Conservation (phyloP, 208 protist genomes). For the Novymonas esmeraldas region DNA sequence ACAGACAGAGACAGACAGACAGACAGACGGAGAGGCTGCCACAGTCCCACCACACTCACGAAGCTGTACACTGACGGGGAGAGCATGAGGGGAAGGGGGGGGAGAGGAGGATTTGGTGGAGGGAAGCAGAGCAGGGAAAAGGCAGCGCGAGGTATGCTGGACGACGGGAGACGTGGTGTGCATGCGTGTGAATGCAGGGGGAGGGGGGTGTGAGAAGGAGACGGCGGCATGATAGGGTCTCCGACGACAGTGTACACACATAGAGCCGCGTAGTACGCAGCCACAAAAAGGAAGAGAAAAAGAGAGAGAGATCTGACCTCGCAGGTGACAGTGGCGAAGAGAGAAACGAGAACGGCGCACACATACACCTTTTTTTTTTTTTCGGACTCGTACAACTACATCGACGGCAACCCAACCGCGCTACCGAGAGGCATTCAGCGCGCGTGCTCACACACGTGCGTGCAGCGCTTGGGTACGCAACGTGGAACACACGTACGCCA, state of each 20-base stretch:
- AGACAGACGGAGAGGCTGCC: slow-evolving; percentile 1
- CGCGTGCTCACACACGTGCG: background rate
- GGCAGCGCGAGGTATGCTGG: too few relatives aligned
- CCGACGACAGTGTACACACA: too few relatives aligned
- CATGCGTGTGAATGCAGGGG: too few relatives aligned
- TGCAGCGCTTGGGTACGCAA: too few relatives aligned
- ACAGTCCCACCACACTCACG: background rate
- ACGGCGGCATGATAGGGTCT: too few relatives aligned
- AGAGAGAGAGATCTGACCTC: slow-evolving; percentile 8
- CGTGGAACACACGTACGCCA: too few relatives aligned
- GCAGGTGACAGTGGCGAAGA: background rate
- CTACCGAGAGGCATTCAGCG: too few relatives aligned
- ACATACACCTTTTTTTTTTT: background rate
- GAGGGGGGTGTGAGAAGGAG: too few relatives aligned
- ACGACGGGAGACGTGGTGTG: too few relatives aligned
- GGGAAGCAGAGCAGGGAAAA: slow-evolving; percentile 2
- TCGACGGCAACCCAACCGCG: too few relatives aligned
- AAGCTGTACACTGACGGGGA: background rate
- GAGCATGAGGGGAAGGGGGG: background rate
- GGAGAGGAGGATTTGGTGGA: background rate
- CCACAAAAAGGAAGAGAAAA: slow-evolving; percentile 8
- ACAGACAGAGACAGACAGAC: background rate
- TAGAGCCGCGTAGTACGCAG: too few relatives aligned
- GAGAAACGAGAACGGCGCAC: background rate
- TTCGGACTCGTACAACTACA: too few relatives aligned